phyloP scores from a whole-genome alignment of 441 rosid species.

The Cnidoscolus chayamansa region DNA sequence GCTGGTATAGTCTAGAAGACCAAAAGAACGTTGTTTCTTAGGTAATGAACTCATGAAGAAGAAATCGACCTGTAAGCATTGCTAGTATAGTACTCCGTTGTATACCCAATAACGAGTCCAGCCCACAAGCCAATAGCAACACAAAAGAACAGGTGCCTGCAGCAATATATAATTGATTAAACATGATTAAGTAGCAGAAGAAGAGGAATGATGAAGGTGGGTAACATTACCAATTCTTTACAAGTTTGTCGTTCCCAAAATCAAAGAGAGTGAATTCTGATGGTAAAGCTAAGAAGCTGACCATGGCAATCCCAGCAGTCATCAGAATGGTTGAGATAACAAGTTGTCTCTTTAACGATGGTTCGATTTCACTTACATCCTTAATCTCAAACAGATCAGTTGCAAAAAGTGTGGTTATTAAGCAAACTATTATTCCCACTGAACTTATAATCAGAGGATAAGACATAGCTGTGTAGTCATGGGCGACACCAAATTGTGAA shows the following conservation, averaged over 20 bases:
- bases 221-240: constrained; percentile 50
- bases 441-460: constrained; percentile 57
- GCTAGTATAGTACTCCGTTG: constrained; percentile 85
- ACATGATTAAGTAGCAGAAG: neutral
- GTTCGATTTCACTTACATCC: constrained; percentile 51
- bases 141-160: constrained; percentile 83
- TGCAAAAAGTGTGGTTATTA: constrained; percentile 63
- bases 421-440: constrained; percentile 54
- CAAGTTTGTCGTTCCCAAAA: constrained; percentile 49
- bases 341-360: constrained; percentile 55
- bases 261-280: constrained; percentile 54
- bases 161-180: constrained; percentile 11
- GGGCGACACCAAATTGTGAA: constrained; percentile 52
- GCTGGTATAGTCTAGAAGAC: no score
- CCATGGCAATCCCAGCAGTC: constrained; percentile 54
- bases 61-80: constrained; percentile 69
- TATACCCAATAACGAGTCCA: constrained; percentile 77
- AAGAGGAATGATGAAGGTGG: neutral
- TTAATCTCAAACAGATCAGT: constrained; percentile 55
- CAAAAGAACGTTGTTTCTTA: neutral
- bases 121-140: constrained; percentile 90
- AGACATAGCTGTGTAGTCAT: constrained; percentile 54
- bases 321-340: constrained; percentile 58
- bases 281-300: constrained; percentile 51
- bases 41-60: neutral